Base-by-base conservation (phyloP, 495 filamentous ascomycete genomes). In the Neurospora africana region DNA sequence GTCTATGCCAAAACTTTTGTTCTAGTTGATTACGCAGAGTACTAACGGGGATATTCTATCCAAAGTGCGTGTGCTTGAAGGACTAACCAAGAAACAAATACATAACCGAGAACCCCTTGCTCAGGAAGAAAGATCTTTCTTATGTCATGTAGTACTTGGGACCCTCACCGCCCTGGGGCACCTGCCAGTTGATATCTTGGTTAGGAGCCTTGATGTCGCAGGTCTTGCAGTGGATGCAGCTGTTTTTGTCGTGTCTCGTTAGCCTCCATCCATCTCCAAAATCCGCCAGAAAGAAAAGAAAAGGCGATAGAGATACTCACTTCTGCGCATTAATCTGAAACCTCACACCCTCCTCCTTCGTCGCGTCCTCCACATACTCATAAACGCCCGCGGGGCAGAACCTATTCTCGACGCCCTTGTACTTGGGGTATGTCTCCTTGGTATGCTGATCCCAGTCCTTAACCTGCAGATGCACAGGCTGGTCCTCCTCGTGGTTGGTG, bases 311-410 rank as follows among this genome's bases (percentile, higher is more conserved):
- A 2, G 23, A 71, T 53, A 90, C 93, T 87, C 86, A 96, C 93
- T 98, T 98, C 79, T 98, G 96, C 35, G 94, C 86, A 79, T 99
- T 99, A 75, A 99, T 98, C 84, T 98, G 94, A 84, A 99, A 99
- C 73, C 93, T 85, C 71, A 98, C 93, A 0, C 95, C 95, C 70
- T 91, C 83, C 65, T 89, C 82, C 83, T 95, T 95, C 38, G 81
- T 90, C 40, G 89, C 86, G 78, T 99, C 95, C 81, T 98, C 95
- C 6, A 98, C 88, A 80, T 98, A 99, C 83, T 99, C 95, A 78
- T 99, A 99, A 76, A 99, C 95, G 6, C 93, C 95, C 0, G 95
- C 95, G n/a, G 95, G 95, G 78, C 95, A 99, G 85, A 99, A 99
- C n/a, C 96, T 87, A 76, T 95, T 97, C 86, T 99, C 95, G 2